These are phyloP conservation scores for Vitis cinerea DNA, from an alignment of 164 flowering plant genomes.

Conservation along the genomic window DNA sequence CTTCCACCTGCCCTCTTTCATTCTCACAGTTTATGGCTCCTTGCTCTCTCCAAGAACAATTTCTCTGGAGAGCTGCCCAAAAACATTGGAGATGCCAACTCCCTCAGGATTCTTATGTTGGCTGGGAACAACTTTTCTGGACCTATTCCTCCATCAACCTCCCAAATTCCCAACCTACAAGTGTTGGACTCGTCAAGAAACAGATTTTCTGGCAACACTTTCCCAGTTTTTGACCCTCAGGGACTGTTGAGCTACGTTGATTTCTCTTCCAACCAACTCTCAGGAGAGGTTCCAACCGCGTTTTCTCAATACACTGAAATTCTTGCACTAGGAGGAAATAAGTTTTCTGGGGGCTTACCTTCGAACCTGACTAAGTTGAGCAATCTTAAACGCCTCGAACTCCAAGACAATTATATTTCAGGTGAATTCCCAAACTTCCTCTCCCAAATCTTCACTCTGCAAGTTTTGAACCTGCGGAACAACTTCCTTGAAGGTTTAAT, in stretches of 20 bases:
- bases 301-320: no score
- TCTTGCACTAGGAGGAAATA: background rate
- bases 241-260: background rate
- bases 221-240: no score
- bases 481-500: no score
- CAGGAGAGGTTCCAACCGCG: background rate
- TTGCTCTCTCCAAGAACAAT: background rate
- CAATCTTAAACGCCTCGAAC: background rate
- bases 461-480: no score
- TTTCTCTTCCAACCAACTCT: background rate
- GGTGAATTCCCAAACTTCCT: background rate
- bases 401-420: background rate
- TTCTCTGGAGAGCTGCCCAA: background rate
- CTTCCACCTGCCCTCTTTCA: background rate
- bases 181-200: background rate
- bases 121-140: background rate
- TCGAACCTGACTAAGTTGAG: background rate
- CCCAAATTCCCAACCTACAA: background rate
- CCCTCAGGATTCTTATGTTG: background rate
- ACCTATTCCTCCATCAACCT: background rate
- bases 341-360: background rate
- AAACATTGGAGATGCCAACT: background rate
- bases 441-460: background rate
- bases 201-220: no score
- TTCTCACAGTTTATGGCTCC: background rate